phyloP scores from a whole-genome alignment of 2,329 filamentous ascomycete species.

The Parastagonospora avenae region DNA sequence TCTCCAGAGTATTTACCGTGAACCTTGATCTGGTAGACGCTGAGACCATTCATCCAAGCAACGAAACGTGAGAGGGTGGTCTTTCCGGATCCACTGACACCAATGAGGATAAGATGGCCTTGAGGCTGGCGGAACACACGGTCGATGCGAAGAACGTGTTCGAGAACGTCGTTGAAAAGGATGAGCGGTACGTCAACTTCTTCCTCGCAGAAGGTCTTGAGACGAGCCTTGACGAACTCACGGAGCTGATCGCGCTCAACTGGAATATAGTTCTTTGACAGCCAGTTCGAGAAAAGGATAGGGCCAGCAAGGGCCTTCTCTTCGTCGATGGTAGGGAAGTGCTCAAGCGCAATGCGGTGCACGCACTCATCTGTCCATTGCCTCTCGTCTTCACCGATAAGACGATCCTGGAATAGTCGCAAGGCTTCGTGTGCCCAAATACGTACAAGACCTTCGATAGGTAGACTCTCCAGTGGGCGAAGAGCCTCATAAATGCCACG shows the following conservation, averaged over 20 bases:
- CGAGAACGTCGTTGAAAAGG: conserved; percentile 98
- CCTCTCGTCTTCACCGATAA: conserved; percentile 92
- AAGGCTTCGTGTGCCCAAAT: conserved; percentile 99
- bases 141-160: conserved; percentile 97
- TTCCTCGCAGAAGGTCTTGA: conserved; percentile 99
- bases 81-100: conserved; percentile 98
- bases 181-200: conserved; percentile 98
- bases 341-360: conserved; percentile 81
- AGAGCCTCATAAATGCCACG: conserved; percentile 98
- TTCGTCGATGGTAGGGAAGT: conserved; percentile 95
- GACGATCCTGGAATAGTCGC: conserved; percentile 93
- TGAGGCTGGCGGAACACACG: conserved; percentile 98
- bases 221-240: conserved; percentile 95
- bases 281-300: conserved; percentile 98
- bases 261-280: conserved; percentile 97
- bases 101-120: conserved; percentile 96
- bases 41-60: conserved; percentile 99
- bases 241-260: conserved; percentile 94
- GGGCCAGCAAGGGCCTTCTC: conserved; percentile 86
- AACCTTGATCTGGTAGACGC: conserved; percentile 99
- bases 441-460: conserved; percentile 87
- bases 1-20: conserved; percentile 98
- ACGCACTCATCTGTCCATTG: conserved; percentile 94
- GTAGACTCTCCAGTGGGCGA: conserved; percentile 82
- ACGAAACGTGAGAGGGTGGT: conserved; percentile 97